phyloP scores from a whole-genome alignment of 2,329 filamentous ascomycete genomes.

The Didymella glomerata region DNA sequence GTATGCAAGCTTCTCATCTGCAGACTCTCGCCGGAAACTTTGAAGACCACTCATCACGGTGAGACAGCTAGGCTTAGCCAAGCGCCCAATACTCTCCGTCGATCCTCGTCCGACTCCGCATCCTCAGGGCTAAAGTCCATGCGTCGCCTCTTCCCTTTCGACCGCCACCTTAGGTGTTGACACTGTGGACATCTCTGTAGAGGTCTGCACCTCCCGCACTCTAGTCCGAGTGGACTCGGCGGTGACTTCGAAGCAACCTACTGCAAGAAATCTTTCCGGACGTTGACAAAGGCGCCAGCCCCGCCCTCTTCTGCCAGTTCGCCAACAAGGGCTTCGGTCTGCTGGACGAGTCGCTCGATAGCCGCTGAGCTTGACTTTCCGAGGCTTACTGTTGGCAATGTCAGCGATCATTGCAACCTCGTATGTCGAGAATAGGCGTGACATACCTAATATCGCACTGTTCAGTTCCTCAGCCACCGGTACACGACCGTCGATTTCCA shows the following conservation, averaged over 20 bases:
- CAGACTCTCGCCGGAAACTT: neutral
- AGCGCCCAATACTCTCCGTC: neutral
- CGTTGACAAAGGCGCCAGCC: slow-evolving; percentile 82
- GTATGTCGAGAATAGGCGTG: neutral
- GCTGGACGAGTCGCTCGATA: slow-evolving; percentile 83
- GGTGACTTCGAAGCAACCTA: slow-evolving; percentile 22
- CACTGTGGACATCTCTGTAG: neutral
- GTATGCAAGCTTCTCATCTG: neutral
- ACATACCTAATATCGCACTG: slow-evolving; percentile 82
- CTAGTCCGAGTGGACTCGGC: neutral
- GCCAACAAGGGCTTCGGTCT: slow-evolving; percentile 86
- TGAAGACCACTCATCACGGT: neutral
- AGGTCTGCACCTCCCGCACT: neutral
- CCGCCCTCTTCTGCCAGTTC: slow-evolving; percentile 82
- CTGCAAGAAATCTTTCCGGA: slow-evolving; percentile 53
- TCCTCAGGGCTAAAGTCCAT: neutral
- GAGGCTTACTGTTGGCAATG: slow-evolving; percentile 72
- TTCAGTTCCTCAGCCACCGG: slow-evolving; percentile 93
- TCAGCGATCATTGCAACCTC: slow-evolving; percentile 32
- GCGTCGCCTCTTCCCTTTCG: neutral
- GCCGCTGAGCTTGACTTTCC: slow-evolving; percentile 89
- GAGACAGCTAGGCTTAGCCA: neutral
- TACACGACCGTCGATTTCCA: slow-evolving; percentile 77
- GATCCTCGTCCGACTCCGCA: neutral
- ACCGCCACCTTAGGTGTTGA: neutral